Evolutionary conservation across 1,139 yeast species (phyloP).

Genomic region (Taphrina populina): DNA sequence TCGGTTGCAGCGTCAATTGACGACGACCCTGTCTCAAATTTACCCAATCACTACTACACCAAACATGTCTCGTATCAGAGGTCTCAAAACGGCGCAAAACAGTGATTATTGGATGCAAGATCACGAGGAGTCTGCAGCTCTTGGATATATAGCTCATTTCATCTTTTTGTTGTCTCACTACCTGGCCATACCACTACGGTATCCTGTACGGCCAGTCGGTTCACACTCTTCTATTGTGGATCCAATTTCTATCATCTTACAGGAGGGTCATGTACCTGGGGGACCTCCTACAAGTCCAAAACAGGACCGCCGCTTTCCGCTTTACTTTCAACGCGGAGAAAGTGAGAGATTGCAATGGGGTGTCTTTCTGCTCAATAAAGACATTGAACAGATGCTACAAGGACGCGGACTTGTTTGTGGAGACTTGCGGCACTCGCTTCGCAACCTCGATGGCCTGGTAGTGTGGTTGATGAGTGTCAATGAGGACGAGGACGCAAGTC

Average conservation of each 20-base stretch:
- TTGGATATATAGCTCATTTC: slow-evolving; percentile 53
- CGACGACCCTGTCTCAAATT: slow-evolving; percentile 12
- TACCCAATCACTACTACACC: slow-evolving; percentile 8
- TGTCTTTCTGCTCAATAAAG: slow-evolving; percentile 51
- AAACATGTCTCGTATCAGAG: background rate
- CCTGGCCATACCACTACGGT: slow-evolving; percentile 52
- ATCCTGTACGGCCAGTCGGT: slow-evolving; percentile 55
- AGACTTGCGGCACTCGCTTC: slow-evolving; percentile 48
- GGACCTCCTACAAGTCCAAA: slow-evolving; percentile 28
- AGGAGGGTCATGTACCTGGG: slow-evolving; percentile 6
- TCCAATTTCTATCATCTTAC: slow-evolving; percentile 44
- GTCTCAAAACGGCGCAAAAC: slow-evolving; percentile 13
- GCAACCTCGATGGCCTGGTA: slow-evolving; percentile 47
- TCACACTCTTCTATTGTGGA: slow-evolving; percentile 55
- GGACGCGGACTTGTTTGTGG: slow-evolving; percentile 44
- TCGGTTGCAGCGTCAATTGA: slow-evolving; percentile 12
- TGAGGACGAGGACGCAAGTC: slow-evolving; percentile 18
- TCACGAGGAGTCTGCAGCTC: slow-evolving; percentile 52
- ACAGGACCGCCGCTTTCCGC: slow-evolving; percentile 46
- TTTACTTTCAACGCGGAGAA: slow-evolving; percentile 53
- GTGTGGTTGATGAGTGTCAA: slow-evolving; percentile 37
- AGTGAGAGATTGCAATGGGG: slow-evolving; percentile 57
- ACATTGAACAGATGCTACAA: slow-evolving; percentile 55
- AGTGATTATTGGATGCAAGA: slow-evolving; percentile 24
- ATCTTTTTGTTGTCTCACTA: slow-evolving; percentile 50